These are phyloP conservation scores for Solanum hybrid DNA, from an alignment of 305 asterid genomes.

Conservation along the genomic window DNA sequence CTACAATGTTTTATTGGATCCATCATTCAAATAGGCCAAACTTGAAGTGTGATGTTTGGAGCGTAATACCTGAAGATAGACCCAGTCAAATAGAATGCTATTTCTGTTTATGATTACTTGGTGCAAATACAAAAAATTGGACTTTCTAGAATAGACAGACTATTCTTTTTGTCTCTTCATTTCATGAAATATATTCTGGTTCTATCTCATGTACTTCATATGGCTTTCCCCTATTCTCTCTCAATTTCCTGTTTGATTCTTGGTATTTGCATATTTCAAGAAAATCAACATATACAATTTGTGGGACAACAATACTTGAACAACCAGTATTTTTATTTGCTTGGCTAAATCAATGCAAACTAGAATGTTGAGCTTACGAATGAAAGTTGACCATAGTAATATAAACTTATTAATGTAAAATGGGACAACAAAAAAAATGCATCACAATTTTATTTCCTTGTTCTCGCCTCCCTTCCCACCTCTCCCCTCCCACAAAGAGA, in stretches of 20 bases:
- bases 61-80: background rate
- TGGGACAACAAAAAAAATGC: background rate
- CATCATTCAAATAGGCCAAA: background rate
- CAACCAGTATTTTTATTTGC: background rate
- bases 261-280: background rate
- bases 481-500: background rate
- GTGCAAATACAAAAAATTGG: background rate
- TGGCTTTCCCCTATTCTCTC: background rate
- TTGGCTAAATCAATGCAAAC: background rate
- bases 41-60: background rate
- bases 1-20: background rate
- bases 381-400: background rate
- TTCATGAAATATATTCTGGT: no score
- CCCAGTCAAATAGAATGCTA: background rate
- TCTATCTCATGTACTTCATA: background rate
- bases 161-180: background rate
- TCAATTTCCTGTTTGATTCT: background rate
- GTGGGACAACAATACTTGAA: background rate
- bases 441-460: background rate
- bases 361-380: background rate
- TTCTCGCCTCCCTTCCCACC: background rate
- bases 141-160: background rate
- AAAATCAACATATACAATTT: background rate
- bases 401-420: background rate
- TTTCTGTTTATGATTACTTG: background rate